Base-by-base conservation (phyloP, 345 rosid species). In the Citrus hindsii region DNA sequence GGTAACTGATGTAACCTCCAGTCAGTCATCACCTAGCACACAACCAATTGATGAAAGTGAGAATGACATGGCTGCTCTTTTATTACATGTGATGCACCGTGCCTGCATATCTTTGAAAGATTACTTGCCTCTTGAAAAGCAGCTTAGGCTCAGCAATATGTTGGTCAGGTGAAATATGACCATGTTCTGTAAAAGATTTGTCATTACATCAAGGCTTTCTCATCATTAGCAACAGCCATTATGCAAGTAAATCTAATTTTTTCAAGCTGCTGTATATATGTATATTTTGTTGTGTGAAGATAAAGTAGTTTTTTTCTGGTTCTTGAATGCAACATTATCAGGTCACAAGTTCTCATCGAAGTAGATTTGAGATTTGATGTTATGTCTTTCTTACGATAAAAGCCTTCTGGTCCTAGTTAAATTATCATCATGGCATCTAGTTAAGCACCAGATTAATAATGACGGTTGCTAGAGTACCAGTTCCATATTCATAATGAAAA, bases 51-150 rank as follows among this genome's bases (percentile, higher is more conserved):
- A 84, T 40, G 55, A 63, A 68, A 84, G 90, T 18, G 96, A 93
- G 81, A 86, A 78, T 40, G 86, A 76, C 5, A 69, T 67, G 48
- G 84, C 86, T 58, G 75, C 80, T 27, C 77, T 88, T 83, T 82
- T 91, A 18, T 73, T 89, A 79, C 84, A 67, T 6, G 88, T 87
- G 46, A 88, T 89, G 90, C 89, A 86, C 82, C 77, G 75, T 46
- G 68, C 89, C 40, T 94, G 96, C 79, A 81, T 87, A 30, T 85
- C 56, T 33, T 86, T 90, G 76, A 90, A 79, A 83, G 83, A 90
- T 56, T 84, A 88, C 83, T 85, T 94, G 83, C 88, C 95, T 46
- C 79, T 90, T 46, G 97, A 91, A 81, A 93, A 85, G 82, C 98
- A 95, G 83, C 88, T 89, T 67, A 81, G 63, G 75, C 94, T 95